These are phyloP conservation scores for Kernera saxatilis DNA, from an alignment of 345 rosid species.

Conservation along the genomic window DNA sequence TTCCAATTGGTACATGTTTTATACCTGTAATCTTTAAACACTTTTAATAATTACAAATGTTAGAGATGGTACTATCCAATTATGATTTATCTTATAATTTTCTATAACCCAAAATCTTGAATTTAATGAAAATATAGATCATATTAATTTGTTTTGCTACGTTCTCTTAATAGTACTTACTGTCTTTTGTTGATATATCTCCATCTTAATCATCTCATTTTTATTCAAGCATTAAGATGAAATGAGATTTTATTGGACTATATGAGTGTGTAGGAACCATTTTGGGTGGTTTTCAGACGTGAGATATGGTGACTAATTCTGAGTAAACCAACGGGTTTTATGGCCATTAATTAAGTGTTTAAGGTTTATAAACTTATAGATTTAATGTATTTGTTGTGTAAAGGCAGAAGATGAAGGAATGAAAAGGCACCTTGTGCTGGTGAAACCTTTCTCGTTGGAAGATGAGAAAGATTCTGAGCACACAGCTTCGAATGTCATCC, in stretches of 20 bases:
- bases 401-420: slow-evolving; percentile 16
- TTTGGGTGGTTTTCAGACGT: not conserved
- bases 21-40: not conserved
- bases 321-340: not conserved
- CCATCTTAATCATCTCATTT: not conserved
- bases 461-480: slow-evolving; percentile 38
- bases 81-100: not conserved
- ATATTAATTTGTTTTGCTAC: not conserved
- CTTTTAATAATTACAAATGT: not conserved
- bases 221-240: not conserved
- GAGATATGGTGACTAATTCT: not conserved
- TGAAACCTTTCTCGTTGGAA: slow-evolving; percentile 41
- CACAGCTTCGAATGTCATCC: slow-evolving; percentile 42
- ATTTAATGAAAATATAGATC: not conserved
- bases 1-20: not conserved
- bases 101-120: too few relatives aligned
- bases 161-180: not conserved
- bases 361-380: not conserved
- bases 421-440: slow-evolving; percentile 32
- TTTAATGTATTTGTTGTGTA: not conserved
- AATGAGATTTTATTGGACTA: not conserved
- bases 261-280: not conserved
- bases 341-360: not conserved
- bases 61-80: not conserved
- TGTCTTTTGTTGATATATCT: not conserved